Base-by-base conservation (phyloP, 176 grass and related monocot species). In the Carex kokanica region DNA sequence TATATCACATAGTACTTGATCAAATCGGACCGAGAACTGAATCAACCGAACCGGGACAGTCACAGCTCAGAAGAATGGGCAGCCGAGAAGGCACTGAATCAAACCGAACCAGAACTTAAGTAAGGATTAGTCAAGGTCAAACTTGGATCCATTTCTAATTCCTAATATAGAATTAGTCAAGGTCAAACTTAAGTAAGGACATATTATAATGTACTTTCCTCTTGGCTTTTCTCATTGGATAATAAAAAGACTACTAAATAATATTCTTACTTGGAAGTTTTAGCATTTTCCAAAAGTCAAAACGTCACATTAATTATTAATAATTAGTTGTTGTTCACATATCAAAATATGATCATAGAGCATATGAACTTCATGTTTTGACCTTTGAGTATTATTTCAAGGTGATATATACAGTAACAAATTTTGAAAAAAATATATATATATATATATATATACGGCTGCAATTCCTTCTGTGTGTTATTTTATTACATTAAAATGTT, bases 151-250 rank as follows among this genome's bases (percentile, higher is more conserved):
- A 45, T 69, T 5, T 16, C 18, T 66, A 83, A 79, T 64, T 5
- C 15, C 23, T 32, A 83, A 87, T 74, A 87, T 62, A 86, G 74
- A 74, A 74, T 61, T 86, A 86, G 17, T 52, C 20, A 75, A 59
- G 64, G 79, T 81, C 79, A 81, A 81, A 36, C 32, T 81, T 47
- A 73, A 24, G 77, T 47, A 84, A 70, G 78, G 78, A 61, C 58
- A 73, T 27, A 27, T 27, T 27, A 27, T 27, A 88, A 79, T 27
- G 60, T 71, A 49, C 55, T 25, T 84, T 83, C 5, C 55, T 41
- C 23, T 55, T 78, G 23, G 23, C 63, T 84, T 68, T 72, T 86
- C 67, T 78, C 70, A 49, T 24, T 41, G 67, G 41, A 47, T 51
- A 2, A 24, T 14, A 38, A 38, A 23, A 74, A 73, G n/a, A 49